phyloP scores from a whole-genome alignment of 768 basidiomycete genomes.

The Mrakia gelida region DNA sequence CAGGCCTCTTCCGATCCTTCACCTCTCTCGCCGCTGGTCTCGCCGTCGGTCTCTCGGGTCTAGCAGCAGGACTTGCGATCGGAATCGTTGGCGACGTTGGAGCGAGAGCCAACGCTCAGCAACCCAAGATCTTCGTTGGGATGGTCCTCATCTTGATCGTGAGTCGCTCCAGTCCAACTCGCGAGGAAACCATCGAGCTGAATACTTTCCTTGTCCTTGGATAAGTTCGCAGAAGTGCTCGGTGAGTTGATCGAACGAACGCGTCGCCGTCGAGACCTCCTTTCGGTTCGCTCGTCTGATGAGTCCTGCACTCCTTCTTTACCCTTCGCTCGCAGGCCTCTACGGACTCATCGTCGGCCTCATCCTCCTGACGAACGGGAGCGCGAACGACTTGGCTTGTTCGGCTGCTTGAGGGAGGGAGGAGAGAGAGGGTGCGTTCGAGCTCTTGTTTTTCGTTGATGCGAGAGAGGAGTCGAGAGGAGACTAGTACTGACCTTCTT shows the following conservation, averaged over 20 bases:
- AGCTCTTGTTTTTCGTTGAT: too few species aligned
- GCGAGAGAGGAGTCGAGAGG: too few species aligned
- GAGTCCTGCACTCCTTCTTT: not conserved
- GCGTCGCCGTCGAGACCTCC: too few species aligned
- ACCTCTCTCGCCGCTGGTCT: constrained; percentile 1
- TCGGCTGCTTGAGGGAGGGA: not conserved
- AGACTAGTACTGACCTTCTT: not conserved
- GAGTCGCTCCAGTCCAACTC: not conserved
- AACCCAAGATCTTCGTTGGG: not conserved
- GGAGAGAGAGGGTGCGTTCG: not conserved
- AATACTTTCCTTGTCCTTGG: too few species aligned
- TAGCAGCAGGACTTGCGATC: not conserved
- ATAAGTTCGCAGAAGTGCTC: not conserved
- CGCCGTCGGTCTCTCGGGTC: not conserved
- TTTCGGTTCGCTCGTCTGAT: not conserved
- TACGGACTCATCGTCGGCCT: not conserved
- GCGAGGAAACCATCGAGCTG: too few species aligned
- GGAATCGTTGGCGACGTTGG: not conserved
- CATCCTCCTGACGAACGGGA: not conserved
- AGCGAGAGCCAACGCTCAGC: not conserved
- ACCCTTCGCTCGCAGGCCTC: not conserved
- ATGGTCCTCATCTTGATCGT: not conserved
- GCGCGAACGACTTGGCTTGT: not conserved
- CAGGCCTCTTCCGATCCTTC: constrained; percentile 7
- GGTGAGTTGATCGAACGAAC: not conserved